Base-by-base conservation (phyloP, 1,139 yeast genomes). In the Geotrichum armillariae region DNA sequence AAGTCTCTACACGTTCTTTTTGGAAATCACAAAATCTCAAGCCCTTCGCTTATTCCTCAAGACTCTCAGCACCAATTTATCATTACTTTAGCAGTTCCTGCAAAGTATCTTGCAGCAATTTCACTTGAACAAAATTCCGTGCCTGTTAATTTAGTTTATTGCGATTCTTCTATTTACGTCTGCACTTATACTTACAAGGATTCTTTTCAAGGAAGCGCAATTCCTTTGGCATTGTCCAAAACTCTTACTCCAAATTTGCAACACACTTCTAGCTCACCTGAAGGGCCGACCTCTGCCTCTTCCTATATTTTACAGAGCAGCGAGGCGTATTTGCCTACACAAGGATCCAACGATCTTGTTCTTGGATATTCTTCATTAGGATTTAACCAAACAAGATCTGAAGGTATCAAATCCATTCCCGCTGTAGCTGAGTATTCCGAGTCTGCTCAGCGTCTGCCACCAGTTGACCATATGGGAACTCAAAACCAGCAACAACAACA, bases 51-150 rank as follows among this genome's bases (percentile, higher is more conserved):
- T 31, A 43, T 46, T 6, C 21, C 32, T 17, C 40, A 38, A 21
- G 46, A 41, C 27, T 47, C 47, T 6, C 29, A 25, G 16, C 49
- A 53, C 41, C 56, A 59, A 38, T 56, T 43, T 45, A 38, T 49
- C 9, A 47, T 59, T 16, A 49, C 55, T 12, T 51, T 52, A 9
- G 53, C 55, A 34, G 59, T 58, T 20, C 62, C 62, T 23, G 38
- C 54, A n/a, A 40, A 50, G 38, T 45, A 46, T 25, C 31, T 51
- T 18, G 53, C 58, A 4, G 58, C 47, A n/a, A n/a, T 18, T 17
- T 50, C 38, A 11, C 32, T 27, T 20, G 32, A 20, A 5, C 21
- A 14, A 7, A 32, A 41, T 11, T 12, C 29, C 14, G 45, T 31
- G 23, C 16, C 36, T 2, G 45, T 31, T 6, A 41, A 23, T 7